Base-by-base conservation (phyloP, 768 basidiomycete species). In the Solioccasus polychromus region DNA sequence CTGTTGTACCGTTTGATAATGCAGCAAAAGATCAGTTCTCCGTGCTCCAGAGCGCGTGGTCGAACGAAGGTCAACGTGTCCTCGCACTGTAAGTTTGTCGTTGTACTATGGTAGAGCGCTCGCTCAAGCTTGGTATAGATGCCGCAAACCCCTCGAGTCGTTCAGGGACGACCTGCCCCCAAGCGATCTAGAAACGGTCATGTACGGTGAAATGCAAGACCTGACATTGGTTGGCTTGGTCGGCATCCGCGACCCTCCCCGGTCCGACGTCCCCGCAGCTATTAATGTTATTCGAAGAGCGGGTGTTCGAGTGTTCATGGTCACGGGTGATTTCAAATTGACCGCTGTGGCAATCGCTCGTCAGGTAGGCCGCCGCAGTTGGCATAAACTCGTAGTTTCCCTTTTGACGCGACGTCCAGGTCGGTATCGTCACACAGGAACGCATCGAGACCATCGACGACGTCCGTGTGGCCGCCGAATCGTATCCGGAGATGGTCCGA, bases 221-320 rank as follows among this genome's bases (percentile, higher is more conserved):
- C 63, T 80, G 52, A 72, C 66, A 1, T 67, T 81, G 51, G 59
- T 78, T 5, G 80, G 78, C 19, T 66, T 82, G 2, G 68, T 75
- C 5, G 78, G 78, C 19, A 74, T 82, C 42, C 71, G 71, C 49
- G 80, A 82, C 44, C 80, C 80, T 4, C 79, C 79, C 9, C 69
- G 79, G 20, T 61, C 69, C 10, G 74, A 80, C 42, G 72, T 74
- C n/a, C 67, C 69, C 2, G 63, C 60, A 0, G 71, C 80, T 7
- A 75, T 82, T 2, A 50, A 64, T 3, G 64, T 72, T 37, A 76
- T 75, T 53, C 63, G 74, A 19, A 59, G 63, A 40, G 80, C 80
- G 1, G 79, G 80, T 18, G 71, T 78, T 38, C 69, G 72, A 19
- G 72, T 79, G 15, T 72, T 76, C 47, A 80, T 80, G 77, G 68